These are phyloP conservation scores for Euryodendron excelsum DNA, from an alignment of 148 eudicot genomes.

Conservation along the genomic window DNA sequence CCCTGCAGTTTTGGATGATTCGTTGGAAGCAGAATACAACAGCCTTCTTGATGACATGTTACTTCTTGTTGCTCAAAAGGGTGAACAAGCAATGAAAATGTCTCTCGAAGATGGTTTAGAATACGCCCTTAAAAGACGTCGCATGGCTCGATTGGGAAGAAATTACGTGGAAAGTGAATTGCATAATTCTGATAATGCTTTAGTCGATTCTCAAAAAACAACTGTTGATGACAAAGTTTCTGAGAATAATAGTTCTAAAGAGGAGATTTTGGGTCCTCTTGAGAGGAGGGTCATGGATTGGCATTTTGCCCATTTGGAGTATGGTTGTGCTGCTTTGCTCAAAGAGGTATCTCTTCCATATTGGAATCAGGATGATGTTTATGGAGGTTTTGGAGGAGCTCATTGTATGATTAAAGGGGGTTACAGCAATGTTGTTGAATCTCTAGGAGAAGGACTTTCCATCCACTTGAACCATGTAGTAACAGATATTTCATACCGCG, in stretches of 20 bases:
- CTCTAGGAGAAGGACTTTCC: slow-evolving; percentile 72
- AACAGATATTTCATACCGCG: slow-evolving; percentile 51
- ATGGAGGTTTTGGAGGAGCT: slow-evolving; percentile 99
- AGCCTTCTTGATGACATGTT: slow-evolving; percentile 88
- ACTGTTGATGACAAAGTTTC: slow-evolving; percentile 21
- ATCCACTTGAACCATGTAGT: slow-evolving; percentile 80
- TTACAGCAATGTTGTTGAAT: slow-evolving; percentile 83
- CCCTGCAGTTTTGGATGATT: slow-evolving; percentile 77
- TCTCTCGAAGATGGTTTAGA: slow-evolving; percentile 98
- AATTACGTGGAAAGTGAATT: slow-evolving; percentile 25
- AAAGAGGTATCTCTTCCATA: slow-evolving; percentile 92
- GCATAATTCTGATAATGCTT: slow-evolving; percentile 22
- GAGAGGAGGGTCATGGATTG: slow-evolving; percentile 99
- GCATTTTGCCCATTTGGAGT: slow-evolving; percentile 99
- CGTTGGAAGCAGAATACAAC: slow-evolving; percentile 89
- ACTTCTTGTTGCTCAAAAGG: slow-evolving; percentile 83
- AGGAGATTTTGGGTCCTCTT: slow-evolving; percentile 68
- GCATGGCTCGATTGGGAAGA: slow-evolving; percentile 32
- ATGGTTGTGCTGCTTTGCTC: slow-evolving; percentile 96
- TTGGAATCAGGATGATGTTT: slow-evolving; percentile 99
- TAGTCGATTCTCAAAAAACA: slow-evolving; percentile 24
- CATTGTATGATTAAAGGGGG: slow-evolving; percentile 99
- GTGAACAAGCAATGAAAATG: slow-evolving; percentile 73
- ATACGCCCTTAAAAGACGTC: slow-evolving; percentile 71
- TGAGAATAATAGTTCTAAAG: slow-evolving; percentile 25